Conservation (phyloP, 768 basidiomycete genomes). For the Agaricus sinodeliciosus region DNA sequence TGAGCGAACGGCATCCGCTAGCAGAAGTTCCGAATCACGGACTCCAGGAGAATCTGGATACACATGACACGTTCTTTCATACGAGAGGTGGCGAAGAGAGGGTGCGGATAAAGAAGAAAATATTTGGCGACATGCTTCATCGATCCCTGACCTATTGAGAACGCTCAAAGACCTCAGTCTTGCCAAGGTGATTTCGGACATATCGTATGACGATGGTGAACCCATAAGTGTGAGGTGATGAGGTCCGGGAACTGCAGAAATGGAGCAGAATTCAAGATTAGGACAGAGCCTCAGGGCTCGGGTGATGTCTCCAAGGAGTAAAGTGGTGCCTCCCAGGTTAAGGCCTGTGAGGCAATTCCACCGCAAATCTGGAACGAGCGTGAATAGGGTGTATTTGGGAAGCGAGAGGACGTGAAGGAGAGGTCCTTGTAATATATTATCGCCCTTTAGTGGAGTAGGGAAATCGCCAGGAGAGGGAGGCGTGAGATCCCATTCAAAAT, state of each 20-base stretch:
- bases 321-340: neutral
- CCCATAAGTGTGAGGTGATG: neutral
- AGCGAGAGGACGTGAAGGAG: neutral
- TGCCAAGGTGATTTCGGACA: neutral
- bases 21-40: neutral
- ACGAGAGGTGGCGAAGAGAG: conserved; percentile 1
- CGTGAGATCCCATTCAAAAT: neutral
- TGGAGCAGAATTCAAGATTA: conserved; percentile 2
- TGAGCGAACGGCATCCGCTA: neutral
- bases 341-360: conserved; percentile 1
- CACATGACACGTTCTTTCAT: neutral
- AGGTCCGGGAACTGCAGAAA: neutral
- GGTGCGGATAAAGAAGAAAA: neutral
- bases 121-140: neutral
- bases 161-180: neutral
- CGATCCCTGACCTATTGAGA: neutral
- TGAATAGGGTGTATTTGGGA: neutral
- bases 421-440: neutral
- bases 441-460: neutral
- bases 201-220: neutral
- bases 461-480: neutral
- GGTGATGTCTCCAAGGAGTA: neutral
- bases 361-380: neutral
- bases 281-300: neutral
- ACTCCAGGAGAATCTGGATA: neutral